These are phyloP conservation scores for Fonsecaea nubica DNA, from an alignment of 2,329 filamentous ascomycete genomes.

Conservation along the genomic window DNA sequence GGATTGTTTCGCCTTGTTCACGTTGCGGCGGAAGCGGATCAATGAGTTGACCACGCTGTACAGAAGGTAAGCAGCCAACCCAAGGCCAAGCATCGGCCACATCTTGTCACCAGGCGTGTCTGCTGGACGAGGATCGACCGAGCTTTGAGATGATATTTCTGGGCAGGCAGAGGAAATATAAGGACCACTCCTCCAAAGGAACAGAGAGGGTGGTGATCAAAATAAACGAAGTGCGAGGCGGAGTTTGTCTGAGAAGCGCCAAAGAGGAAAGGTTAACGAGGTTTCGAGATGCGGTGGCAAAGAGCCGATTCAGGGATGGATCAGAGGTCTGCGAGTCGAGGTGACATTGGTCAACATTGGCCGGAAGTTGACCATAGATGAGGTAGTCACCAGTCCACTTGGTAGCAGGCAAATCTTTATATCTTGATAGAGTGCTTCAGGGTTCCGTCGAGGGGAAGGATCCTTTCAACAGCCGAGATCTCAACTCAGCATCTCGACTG, in stretches of 20 bases:
- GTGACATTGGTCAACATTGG: neutral
- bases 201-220: slow-evolving; percentile 3
- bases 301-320: neutral
- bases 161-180: slow-evolving; percentile 2
- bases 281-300: neutral
- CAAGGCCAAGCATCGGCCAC: slow-evolving; percentile 27
- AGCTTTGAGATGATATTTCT: neutral
- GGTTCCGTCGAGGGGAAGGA: neutral
- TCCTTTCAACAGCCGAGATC: slow-evolving; percentile 1
- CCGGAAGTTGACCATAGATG: neutral
- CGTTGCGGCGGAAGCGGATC: slow-evolving; percentile 36
- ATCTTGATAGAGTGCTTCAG: neutral
- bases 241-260: slow-evolving; percentile 21
- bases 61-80: slow-evolving; percentile 19
- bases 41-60: slow-evolving; percentile 22
- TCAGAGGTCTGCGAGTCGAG: neutral
- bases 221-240: slow-evolving; percentile 19
- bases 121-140: neutral
- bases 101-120: slow-evolving; percentile 17
- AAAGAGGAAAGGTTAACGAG: slow-evolving; percentile 27
- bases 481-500: neutral
- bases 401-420: neutral
- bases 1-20: slow-evolving; percentile 41
- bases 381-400: neutral
- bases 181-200: neutral